A percentile compares a stretch with the other conserved stretches of the same genome.
Conservation (phyloP, 495 filamentous ascomycete species). For the Hypoxylon lienhwacheense region DNA sequence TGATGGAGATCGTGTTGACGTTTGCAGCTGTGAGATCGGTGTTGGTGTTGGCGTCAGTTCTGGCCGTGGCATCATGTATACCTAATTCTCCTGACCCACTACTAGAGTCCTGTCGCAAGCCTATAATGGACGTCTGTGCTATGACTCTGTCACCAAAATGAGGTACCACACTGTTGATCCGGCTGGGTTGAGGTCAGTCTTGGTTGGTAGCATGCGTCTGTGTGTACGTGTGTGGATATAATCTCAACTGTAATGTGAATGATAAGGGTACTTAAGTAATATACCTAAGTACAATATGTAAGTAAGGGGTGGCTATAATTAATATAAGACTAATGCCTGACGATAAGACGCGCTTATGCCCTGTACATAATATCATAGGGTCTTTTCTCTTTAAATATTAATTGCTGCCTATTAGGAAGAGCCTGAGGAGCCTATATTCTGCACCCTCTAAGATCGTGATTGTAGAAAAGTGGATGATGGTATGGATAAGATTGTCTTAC, state of each 20-base stretch:
- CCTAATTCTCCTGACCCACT: conserved; percentile 5
- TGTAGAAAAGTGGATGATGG: too few species aligned
- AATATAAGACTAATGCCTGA: too few species aligned
- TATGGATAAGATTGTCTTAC: too few species aligned
- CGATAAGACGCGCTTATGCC: too few species aligned
- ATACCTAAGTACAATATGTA: too few species aligned
- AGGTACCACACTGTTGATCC: conserved; percentile 28
- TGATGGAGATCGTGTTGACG: conserved; percentile 1
- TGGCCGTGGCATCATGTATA: conserved; percentile 28
- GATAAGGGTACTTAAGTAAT: too few species aligned
- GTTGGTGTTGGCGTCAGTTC: conserved; percentile 1
- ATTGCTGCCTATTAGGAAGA: too few species aligned
- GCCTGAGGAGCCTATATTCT: too few species aligned
- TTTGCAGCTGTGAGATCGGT: not conserved
- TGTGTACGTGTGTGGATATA: not conserved
- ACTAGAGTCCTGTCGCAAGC: conserved; percentile 18
- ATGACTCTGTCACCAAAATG: conserved; percentile 24
- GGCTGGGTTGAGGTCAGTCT: conserved; percentile 3
- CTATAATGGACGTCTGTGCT: conserved; percentile 15
- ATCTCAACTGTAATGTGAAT: conserved; percentile 7
- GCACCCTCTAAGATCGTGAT: too few species aligned
- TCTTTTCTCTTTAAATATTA: too few species aligned
- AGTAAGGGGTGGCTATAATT: too few species aligned
- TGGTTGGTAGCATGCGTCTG: conserved; percentile 10
- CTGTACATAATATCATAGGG: too few species aligned